Evolutionary conservation across 352 stramenopile genomes (phyloP), one percentile per base, ranked within the genome.

Genomic region (Globisporangium viniferum): DNA sequence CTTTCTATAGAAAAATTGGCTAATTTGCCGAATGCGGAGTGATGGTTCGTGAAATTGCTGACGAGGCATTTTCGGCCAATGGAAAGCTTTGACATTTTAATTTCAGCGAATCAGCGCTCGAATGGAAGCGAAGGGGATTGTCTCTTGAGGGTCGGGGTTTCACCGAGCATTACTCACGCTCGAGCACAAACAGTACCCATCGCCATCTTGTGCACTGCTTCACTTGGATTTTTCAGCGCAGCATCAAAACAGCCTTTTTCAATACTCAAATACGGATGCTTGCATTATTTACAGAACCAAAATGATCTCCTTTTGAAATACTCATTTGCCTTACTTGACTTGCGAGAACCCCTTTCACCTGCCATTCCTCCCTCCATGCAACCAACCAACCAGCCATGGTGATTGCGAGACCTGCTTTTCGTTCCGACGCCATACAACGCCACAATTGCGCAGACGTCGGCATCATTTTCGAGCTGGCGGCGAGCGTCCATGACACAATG

Each of bases 1-100:
- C 33, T 61, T 61, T 61, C 55, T 61, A 61, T 61, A 61, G 55
- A 61, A 61, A 61, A 60, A 22, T 15, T 36, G 20, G 55, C 55
- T 27, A 29, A 41, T 36, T 44, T 60, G 55, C 27, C 39, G 20
- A n/a, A 48, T 48, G 31, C 31, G 33, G 55, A 61, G 31, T 61
- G 55, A 48, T 61, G 15, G 55, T 48, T 5, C 0, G 18, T 44
- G 5, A n/a, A 46, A 6, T 59, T 44, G n/a, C 22, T 31, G 20
- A 46, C 2, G 15, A n/a, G 2, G 1, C 5, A 61, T n/a, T 61
- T 61, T 48, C 1, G 14, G 55, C 55, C 31, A 61, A 61, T 61
- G 7, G 35, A 2, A 60, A 1, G 3, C 1, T 31, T 2, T 2
- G 0, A 10, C 0, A 2, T 5, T 5, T 15, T 1, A 18, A 33